Percentiles rank a stretch among this genome's conserved stretches.
phyloP scores from a whole-genome alignment of 2,329 filamentous ascomycete genomes.

The Scolecobasidium constrictum region DNA sequence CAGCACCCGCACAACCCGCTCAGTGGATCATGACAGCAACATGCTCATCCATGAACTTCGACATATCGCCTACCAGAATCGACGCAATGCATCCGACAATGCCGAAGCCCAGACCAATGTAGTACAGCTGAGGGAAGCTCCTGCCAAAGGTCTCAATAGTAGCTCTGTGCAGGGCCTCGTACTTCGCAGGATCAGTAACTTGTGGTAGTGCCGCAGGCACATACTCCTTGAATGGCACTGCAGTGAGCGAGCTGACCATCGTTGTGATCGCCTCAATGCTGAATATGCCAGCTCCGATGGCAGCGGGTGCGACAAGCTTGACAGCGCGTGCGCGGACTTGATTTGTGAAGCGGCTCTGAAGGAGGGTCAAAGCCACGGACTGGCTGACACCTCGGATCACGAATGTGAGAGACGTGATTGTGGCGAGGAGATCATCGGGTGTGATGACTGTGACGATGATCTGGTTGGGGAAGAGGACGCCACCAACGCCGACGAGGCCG shows the following conservation, averaged over 20 bases:
- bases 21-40: not conserved
- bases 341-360: not conserved
- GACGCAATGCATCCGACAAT: not conserved
- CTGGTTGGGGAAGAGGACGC: conserved; percentile 7
- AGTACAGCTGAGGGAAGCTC: not conserved
- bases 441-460: conserved; percentile 9
- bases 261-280: too few species aligned
- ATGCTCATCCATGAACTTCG: not conserved
- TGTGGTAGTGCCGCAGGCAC: not conserved
- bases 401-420: conserved; percentile 10
- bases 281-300: too few species aligned
- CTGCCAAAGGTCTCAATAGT: not conserved
- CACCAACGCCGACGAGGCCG: conserved; percentile 8
- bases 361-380: not conserved
- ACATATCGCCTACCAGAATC: not conserved
- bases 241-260: too few species aligned
- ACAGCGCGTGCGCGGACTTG: not conserved
- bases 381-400: conserved; percentile 7
- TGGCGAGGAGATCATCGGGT: conserved; percentile 10
- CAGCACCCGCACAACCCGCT: not conserved
- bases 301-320: not conserved
- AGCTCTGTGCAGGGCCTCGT: not conserved
- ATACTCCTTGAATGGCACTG: not conserved
- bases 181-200: not conserved
- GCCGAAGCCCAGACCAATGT: not conserved